These are phyloP conservation scores for Rhododendron molle DNA, from an alignment of 148 eudicot genomes.

Conservation along the genomic window DNA sequence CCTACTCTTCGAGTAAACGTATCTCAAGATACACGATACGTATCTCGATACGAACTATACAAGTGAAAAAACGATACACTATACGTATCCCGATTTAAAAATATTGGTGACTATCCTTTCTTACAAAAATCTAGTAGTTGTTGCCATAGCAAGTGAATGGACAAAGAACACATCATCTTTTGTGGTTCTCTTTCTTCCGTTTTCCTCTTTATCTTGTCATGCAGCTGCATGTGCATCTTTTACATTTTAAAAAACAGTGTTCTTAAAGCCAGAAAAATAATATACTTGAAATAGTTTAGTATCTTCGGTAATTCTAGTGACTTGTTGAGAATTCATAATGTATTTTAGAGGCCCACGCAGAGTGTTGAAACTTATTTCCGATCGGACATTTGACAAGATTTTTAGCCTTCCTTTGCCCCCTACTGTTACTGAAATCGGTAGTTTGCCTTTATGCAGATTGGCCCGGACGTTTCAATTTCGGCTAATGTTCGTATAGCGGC, in stretches of 20 bases:
- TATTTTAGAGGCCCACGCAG: background rate
- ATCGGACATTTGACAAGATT: background rate
- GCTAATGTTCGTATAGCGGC: conserved; percentile 71
- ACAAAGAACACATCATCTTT: background rate
- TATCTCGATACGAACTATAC: too few relatives aligned
- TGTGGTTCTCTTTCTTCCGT: background rate
- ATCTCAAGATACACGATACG: too few relatives aligned
- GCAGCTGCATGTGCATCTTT: background rate
- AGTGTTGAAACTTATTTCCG: background rate
- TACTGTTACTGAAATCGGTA: background rate
- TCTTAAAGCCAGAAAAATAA: background rate
- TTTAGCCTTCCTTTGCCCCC: background rate
- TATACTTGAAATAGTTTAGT: background rate
- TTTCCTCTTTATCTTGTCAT: background rate
- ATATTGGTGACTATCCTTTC: background rate
- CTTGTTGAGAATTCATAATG: background rate
- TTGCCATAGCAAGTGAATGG: background rate
- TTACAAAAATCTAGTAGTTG: background rate
- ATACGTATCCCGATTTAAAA: too few relatives aligned
- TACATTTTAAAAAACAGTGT: background rate
- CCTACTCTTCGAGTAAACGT: too few relatives aligned
- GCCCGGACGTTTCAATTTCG: conserved; percentile 72
- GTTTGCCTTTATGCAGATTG: conserved; percentile 41
- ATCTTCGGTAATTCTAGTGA: background rate
- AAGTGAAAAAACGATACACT: too few relatives aligned